Evolutionary conservation across 2,329 filamentous ascomycete species (phyloP), one percentile per base, ranked within the genome.

Genomic region (Pseudopithomyces chartarum): DNA sequence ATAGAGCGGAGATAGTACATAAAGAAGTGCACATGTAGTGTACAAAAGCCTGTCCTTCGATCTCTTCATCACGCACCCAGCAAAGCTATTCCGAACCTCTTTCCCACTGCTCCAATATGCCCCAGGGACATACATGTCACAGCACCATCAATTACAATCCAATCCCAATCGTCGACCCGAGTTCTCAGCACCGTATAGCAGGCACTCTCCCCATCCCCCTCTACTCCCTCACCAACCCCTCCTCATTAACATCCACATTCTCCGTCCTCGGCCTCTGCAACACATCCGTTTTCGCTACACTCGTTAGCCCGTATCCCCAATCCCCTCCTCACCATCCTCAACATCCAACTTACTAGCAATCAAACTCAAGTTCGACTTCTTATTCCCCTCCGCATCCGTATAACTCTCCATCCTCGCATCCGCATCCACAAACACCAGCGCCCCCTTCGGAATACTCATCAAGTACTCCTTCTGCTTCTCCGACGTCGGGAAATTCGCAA

Each of bases 371-470:
- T 79, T 72, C 53, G 77, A 85, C 64, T 82, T 82, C 67, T 80
- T 85, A 77, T 88, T 88, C 74, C 91, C 91, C 45, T 95, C 90
- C 64, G 43, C 48, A 51, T 89, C 84, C 73, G 86, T 94, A 43
- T 76, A 80, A 65, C 79, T 82, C 43, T 76, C 73, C 79, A 94
- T 87, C 63, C 79, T 80, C 59, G 89, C 90, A 59, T 97, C 91
- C 43, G 90, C 93, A 76, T 98, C 94, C 48, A 98, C 81, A 70
- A 86, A 92, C 60, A 99, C 83, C 49, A 92, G 81, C 13, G 91
- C 84, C 91, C 94, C 94, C 82, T 97, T 98, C 53, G 87, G 86
- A 76, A 97, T 78, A 69, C 78, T 81, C 71, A 90, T 79, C 66
- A 97, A 74, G 70, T 85, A 89, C 61, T 97, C 90, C 70, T 88